phyloP scores from a whole-genome alignment of 805 yeast genomes.

The Saccharomyces mikatae region DNA sequence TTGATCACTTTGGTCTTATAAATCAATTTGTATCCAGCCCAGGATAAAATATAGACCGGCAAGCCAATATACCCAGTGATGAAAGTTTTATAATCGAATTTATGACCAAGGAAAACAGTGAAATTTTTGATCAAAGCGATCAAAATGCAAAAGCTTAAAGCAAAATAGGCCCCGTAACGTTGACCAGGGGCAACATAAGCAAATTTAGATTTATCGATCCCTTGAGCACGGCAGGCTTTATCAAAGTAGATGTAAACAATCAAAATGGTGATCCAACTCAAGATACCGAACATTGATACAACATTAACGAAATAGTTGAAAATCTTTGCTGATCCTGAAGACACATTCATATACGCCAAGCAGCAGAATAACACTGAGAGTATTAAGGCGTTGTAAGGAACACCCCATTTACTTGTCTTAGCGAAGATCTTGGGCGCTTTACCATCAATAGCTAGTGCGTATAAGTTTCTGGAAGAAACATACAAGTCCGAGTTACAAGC shows the following conservation, averaged over 20 bases:
- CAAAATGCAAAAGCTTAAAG: slow-evolving; percentile 45
- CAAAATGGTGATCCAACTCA: slow-evolving; percentile 68
- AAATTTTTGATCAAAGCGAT: slow-evolving; percentile 61
- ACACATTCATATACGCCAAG: slow-evolving; percentile 63
- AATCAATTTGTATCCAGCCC: slow-evolving; percentile 51
- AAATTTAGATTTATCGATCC: slow-evolving; percentile 46
- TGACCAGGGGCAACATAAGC: slow-evolving; percentile 59
- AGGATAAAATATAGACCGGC: slow-evolving; percentile 44
- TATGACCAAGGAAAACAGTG: slow-evolving; percentile 58
- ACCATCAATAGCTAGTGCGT: slow-evolving; percentile 64
- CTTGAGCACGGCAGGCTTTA: slow-evolving; percentile 61
- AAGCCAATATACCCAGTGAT: slow-evolving; percentile 74
- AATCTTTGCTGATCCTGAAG: slow-evolving; percentile 46
- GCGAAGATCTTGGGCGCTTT: slow-evolving; percentile 65
- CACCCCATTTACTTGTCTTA: slow-evolving; percentile 59
- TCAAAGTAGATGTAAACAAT: slow-evolving; percentile 60
- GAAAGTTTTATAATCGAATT: slow-evolving; percentile 55
- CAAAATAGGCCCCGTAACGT: slow-evolving; percentile 58
- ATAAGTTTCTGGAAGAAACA: slow-evolving; percentile 67
- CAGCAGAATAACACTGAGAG: slow-evolving; percentile 48
- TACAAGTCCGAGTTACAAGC: slow-evolving; percentile 77
- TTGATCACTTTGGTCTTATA: slow-evolving; percentile 41
- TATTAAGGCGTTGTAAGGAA: slow-evolving; percentile 53
- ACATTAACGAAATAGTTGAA: slow-evolving; percentile 68
- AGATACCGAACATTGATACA: slow-evolving; percentile 65